phyloP scores from a whole-genome alignment of 83 land plant genomes.

The Picea mariana region DNA sequence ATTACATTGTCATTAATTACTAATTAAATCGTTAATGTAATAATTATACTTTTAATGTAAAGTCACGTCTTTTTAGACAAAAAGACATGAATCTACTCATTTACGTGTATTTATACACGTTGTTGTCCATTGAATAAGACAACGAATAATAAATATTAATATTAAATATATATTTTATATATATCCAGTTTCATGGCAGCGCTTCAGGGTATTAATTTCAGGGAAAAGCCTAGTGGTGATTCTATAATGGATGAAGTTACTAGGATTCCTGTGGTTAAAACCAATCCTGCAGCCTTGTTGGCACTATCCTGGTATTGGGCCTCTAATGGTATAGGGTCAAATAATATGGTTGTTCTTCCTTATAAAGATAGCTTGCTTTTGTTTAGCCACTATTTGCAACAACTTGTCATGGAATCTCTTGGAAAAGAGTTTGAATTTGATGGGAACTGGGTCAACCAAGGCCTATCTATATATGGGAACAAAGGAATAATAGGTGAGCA shows the following conservation, averaged over 20 bases:
- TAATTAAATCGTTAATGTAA: too few species aligned
- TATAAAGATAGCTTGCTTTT: conserved; percentile 92
- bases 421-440: conserved; percentile 95
- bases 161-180: too few species aligned
- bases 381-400: conserved; percentile 94
- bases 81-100: too few species aligned
- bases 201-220: conserved; percentile 94
- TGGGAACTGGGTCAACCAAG: conserved; percentile 96
- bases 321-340: conserved; percentile 72
- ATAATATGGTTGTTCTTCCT: conserved; percentile 90
- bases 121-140: too few species aligned
- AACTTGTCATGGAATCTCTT: conserved; percentile 93
- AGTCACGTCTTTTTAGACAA: too few species aligned
- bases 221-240: conserved; percentile 90
- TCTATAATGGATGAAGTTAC: conserved; percentile 92
- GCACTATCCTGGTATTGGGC: conserved; percentile 99
- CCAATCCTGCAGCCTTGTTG: conserved; percentile 86
- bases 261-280: conserved; percentile 67
- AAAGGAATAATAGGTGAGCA: conserved; percentile 98
- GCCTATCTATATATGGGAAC: conserved; percentile 91
- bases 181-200: conserved; percentile 43
- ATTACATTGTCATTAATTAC: too few species aligned
- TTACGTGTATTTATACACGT: too few species aligned
- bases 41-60: too few species aligned
- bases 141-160: too few species aligned